These are phyloP conservation scores for Xylaria sp. DNA, from an alignment of 2,329 filamentous ascomycete species.

Conservation along the genomic window DNA sequence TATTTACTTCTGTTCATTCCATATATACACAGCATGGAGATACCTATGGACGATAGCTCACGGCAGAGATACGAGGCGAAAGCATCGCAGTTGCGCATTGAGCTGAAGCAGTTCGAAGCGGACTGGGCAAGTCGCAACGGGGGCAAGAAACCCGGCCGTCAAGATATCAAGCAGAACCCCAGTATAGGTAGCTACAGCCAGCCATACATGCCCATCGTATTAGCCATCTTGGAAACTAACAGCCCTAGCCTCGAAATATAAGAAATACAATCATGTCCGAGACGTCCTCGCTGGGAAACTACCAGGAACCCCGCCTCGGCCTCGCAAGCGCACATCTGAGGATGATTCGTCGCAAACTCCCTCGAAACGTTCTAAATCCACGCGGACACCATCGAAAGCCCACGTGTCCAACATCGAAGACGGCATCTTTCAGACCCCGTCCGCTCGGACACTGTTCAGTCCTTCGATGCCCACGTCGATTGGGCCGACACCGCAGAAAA, in stretches of 20 bases:
- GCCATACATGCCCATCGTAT: conserved; percentile 20
- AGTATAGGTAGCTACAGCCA: conserved; percentile 63
- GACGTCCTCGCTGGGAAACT: conserved; percentile 62
- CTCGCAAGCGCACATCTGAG: conserved; percentile 51
- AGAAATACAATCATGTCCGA: conserved; percentile 72
- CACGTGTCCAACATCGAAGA: conserved; percentile 39
- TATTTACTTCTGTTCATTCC: conserved; percentile 11
- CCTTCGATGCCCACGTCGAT: conserved; percentile 65
- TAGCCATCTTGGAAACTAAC: neutral
- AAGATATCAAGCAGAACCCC: conserved; percentile 77
- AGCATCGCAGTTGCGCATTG: conserved; percentile 63
- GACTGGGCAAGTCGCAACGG: conserved; percentile 66
- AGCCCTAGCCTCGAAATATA: conserved; percentile 71
- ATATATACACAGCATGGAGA: conserved; percentile 15
- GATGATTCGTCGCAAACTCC: conserved; percentile 50
- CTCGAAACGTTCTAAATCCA: conserved; percentile 55
- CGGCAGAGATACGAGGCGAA: conserved; percentile 54
- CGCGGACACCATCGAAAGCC: conserved; percentile 55
- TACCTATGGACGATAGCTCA: conserved; percentile 54
- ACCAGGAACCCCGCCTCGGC: conserved; percentile 45
- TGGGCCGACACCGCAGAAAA: conserved; percentile 79
- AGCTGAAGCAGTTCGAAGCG: conserved; percentile 77
- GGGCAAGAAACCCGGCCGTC: conserved; percentile 71
- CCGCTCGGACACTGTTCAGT: conserved; percentile 64
- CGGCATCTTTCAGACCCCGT: conserved; percentile 58